Percentiles rank a stretch among this genome's conserved stretches.
phyloP scores from a whole-genome alignment of 805 yeast species.

The Kodamaea sagamina region DNA sequence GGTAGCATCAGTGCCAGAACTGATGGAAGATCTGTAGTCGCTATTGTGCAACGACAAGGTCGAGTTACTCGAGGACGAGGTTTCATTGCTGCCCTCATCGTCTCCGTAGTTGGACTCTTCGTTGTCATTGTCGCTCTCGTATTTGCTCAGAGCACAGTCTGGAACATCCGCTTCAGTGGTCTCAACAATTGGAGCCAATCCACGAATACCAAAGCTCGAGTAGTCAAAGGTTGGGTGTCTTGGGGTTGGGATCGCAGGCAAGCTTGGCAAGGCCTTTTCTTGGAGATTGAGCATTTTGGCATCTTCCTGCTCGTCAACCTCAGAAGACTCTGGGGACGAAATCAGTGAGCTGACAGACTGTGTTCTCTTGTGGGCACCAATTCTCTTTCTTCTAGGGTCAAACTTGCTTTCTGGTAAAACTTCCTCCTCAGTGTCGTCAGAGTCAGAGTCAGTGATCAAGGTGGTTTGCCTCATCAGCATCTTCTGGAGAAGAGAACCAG shows the following conservation, averaged over 20 bases:
- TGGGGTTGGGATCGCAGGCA: conserved; percentile 12
- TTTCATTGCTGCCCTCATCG: conserved; percentile 23
- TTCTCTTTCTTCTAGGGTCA: conserved; percentile 18
- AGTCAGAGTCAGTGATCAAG: conserved; percentile 13
- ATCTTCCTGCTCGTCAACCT: conserved; percentile 17
- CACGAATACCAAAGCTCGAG: conserved; percentile 29
- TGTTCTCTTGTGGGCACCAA: conserved; percentile 7
- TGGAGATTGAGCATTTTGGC: conserved; percentile 8
- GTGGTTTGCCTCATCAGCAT: conserved; percentile 14
- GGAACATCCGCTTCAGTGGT: conserved; percentile 23
- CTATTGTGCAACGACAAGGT: conserved; percentile 41
- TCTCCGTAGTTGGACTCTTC: conserved; percentile 20
- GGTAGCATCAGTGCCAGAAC: conserved; percentile 32
- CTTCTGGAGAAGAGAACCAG: conserved; percentile 15
- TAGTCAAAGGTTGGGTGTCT: conserved; percentile 23
- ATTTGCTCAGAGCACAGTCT: conserved; percentile 35
- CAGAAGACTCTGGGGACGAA: conserved; percentile 22
- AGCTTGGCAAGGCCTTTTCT: conserved; percentile 16
- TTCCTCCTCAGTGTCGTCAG: conserved; percentile 15
- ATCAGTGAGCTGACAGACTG: conserved; percentile 12
- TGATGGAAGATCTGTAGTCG: conserved; percentile 38
- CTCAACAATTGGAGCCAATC: conserved; percentile 43
- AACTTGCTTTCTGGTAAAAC: conserved; percentile 13
- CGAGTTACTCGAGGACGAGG: conserved; percentile 32
- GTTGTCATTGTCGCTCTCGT: conserved; percentile 28